Evolutionary conservation across 306 rosid species (phyloP), one percentile per base, ranked within the genome.

Genomic region (Aeschynomene evenia): DNA sequence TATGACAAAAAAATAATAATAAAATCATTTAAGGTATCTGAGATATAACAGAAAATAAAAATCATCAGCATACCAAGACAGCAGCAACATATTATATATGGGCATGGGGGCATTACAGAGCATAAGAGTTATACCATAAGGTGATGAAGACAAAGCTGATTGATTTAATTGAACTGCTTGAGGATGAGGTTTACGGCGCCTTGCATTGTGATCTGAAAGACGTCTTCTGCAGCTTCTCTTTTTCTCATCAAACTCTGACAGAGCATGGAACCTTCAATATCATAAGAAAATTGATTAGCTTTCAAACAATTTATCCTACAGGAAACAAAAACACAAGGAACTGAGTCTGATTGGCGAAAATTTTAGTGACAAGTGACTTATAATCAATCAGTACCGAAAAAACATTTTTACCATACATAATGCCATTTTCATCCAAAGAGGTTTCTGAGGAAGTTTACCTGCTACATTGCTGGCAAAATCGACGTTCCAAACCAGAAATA

Each of bases 401-500:
- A 61, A 50, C 53, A 56, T 37, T 19, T 9, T 24, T 56, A 46
- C 39, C 23, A 58, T n/a, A n/a, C 33, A 13, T 19, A 18, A 16
- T 45, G 58, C 42, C 66, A 75, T 11, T 36, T 49, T 68, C 28
- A 37, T 33, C 19, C 20, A 72, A 54, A 61, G 14, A 69, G 43
- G 46, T 48, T 51, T 53, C 26, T 15, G 20, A 34, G 74, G 37
- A 54, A 77, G 63, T 31, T 71, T 79, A 90, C 96, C 95, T 84
- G 79, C 96, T 88, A 70, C 96, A 88, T 62, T 91, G 94, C 77
- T 91, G 98, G 85, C 98, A 91, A 74, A 91, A 91, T 70, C 98
- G 91, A 12, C 84, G 79, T 61, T 85, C 98, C 74, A 82, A 28
- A 31, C 98, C 90, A 56, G 65, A 83, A 33, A 91, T 84, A 74